Evolutionary conservation across 139 green algal genomes (phyloP), one percentile per base, ranked within the genome.

Genomic region (Spirogloea muscicola): DNA sequence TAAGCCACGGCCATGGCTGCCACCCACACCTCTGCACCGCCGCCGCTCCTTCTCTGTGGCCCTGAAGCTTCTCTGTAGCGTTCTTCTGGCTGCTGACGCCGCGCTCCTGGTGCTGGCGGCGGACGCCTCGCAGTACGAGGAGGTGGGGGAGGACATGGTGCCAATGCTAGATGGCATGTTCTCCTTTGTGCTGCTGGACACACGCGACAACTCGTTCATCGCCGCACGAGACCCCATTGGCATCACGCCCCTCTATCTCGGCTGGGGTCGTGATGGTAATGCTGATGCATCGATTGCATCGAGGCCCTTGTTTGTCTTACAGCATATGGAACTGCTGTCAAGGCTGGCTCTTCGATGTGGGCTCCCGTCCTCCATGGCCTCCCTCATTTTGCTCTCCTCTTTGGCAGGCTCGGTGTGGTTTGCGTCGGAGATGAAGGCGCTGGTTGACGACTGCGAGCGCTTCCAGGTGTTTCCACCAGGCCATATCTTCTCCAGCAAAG

Each of bases 81-180:
- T 51, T 13, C 10, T 51, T 51, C 13, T 51, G 6, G 42, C n/a
- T 66, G 57, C 57, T 18, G 27, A 66, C 57, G 18, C n/a, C n/a
- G 18, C 57, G n/a, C 18, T 66, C 18, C 18, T 66, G 57, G 3
- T 61, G 31, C 18, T 27, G 61, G 13, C 74, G 86, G 83, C 73
- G 88, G 18, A 87, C 91, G 75, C 86, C 84, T 49, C 87, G 89
- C 72, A 94, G 76, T 96, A 92, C 66, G 86, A 94, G 81, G 81
- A 83, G 68, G 64, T 93, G 64, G 82, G 82, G 40, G 75, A 87
- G 39, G 82, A 90, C 63, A 85, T 96, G 39, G 90, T 90, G 58
- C 82, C 82, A 64, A 88, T 88, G 70, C 84, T 98, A 49, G 94
- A 98, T 71, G 94, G 94, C 77, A 97, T 97, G 85, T 98, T 98